A percentile compares a stretch with the other conserved stretches of the same genome.
Conservation (phyloP, 2,329 filamentous ascomycete genomes). For the Cordyceps cicadae region DNA sequence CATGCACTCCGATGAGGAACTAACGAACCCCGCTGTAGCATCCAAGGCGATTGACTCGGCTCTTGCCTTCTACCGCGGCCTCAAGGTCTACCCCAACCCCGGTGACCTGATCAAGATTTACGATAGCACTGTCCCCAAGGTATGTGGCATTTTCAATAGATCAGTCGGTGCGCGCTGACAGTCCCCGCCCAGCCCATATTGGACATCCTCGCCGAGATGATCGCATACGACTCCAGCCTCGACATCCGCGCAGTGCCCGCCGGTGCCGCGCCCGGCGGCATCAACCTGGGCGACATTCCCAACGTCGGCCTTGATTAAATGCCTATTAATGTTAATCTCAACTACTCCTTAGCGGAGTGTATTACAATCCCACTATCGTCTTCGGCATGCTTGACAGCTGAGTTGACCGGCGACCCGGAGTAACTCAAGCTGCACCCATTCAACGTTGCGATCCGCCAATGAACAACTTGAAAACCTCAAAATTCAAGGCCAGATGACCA, state of each 20-base stretch:
- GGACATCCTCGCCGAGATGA: conserved; percentile 96
- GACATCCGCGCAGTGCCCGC: conserved; percentile 42
- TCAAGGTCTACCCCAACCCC: conserved; percentile 96
- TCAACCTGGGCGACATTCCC: conserved; percentile 41
- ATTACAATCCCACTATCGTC: neutral
- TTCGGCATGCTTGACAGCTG: conserved; percentile 4
- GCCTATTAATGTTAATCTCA: neutral
- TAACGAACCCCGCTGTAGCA: conserved; percentile 34
- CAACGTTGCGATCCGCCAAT: neutral
- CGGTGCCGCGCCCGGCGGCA: conserved; percentile 22
- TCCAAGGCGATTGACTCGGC: conserved; percentile 72
- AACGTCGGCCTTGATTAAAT: conserved; percentile 47
- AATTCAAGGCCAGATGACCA: conserved; percentile 2
- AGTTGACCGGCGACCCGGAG: neutral
- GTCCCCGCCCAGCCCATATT: conserved; percentile 68
- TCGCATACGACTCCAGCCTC: conserved; percentile 75
- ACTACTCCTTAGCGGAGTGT: neutral
- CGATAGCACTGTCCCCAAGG: conserved; percentile 97
- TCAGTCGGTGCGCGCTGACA: conserved; percentile 15
- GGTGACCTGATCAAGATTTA: conserved; percentile 92
- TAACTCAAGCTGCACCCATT: neutral
- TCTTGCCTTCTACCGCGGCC: conserved; percentile 92
- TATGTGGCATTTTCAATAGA: conserved; percentile 23
- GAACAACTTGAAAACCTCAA: neutral
- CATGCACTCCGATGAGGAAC: neutral